Evolutionary conservation across 1,139 yeast species (phyloP), one percentile per base, ranked within the genome.

Genomic region (Saccharomycopsis hybrid): DNA sequence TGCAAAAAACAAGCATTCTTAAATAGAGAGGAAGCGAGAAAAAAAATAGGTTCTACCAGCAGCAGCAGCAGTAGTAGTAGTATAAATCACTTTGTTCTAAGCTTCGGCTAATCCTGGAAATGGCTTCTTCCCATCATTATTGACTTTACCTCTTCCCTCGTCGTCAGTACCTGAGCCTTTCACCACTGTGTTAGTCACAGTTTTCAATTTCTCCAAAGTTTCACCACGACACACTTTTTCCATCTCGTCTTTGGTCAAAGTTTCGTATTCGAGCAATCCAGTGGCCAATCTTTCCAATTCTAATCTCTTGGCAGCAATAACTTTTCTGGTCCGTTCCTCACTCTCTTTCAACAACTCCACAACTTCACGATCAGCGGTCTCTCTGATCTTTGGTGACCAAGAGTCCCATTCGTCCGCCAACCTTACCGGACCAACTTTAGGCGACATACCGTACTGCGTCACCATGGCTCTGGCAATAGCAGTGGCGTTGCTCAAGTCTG

Each of bases 381-480:
- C 94, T 56, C 95, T 77, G 47, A 95, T 77, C 57, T 81, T 79
- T 9, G 90, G 86, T 1, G 97, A 87, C 98, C 97, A 92, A 51
- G 85, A 79, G 58, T 82, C 89, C 97, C 97, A 90, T 63, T 85
- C 82, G 61, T 88, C 92, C 51, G 90, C 77, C 46, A 92, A 74
- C 62, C 81, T 81, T 37, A 92, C 88, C 4, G 98, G 98, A 1
- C 98, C 98, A 56, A 92, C 87, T 53, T 76, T 79, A 50, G 87
- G 92, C 58, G 95, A 83, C 98, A 94, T 92, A 61, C 99, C 99
- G 63, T 86, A 92, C 45, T 89, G 82, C 1, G 96, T 88, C 42
- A 92, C 96, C 97, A 92, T 92, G 25, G 96, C 95, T 60, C 96
- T 77, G 1, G 98, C 98, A 50, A 89, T 92, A 54, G 78, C 76